Evolutionary conservation across 2,329 filamentous ascomycete species (phyloP).

Genomic region (Lojkania enalia): DNA sequence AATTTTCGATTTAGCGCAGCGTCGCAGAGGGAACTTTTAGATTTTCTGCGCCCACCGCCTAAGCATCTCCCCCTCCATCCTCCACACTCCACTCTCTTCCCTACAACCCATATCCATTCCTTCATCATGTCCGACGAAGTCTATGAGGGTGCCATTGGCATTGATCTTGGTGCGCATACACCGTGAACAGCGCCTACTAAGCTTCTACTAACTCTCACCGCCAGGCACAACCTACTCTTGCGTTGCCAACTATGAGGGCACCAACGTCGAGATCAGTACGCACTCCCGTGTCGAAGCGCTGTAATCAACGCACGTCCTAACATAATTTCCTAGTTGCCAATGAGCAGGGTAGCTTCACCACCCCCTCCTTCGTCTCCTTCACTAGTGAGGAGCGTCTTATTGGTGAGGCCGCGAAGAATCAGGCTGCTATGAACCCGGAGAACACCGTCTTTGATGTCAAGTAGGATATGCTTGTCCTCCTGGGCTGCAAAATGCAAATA

Average conservation of each 20-base stretch:
- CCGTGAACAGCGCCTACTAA: conserved; percentile 16
- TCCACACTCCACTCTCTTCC: conserved; percentile 34
- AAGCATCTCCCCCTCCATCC: conserved; percentile 30
- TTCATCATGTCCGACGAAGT: conserved; percentile 91
- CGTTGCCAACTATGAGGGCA: conserved; percentile 98
- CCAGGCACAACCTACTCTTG: conserved; percentile 99
- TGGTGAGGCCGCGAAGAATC: conserved; percentile 99
- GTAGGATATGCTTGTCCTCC: conserved; percentile 57
- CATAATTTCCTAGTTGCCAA: conserved; percentile 71
- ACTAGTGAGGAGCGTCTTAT: conserved; percentile 98
- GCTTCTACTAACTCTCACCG: conserved; percentile 36
- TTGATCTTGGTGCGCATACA: conserved; percentile 85
- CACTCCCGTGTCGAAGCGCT: conserved; percentile 19
- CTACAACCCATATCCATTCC: conserved; percentile 34
- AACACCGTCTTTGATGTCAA: conserved; percentile 99
- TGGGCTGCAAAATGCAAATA: conserved; percentile 6
- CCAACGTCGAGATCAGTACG: conserved; percentile 97
- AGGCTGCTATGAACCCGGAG: conserved; percentile 97
- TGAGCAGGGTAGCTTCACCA: conserved; percentile 99
- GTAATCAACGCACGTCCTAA: not conserved
- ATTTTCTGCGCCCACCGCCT: conserved; percentile 27
- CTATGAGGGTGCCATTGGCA: conserved; percentile 99
- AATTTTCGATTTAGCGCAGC: conserved; percentile 6
- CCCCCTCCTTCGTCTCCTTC: conserved; percentile 98
- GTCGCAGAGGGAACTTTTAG: not conserved